Conservation (phyloP, 345 rosid genomes). For the Raphanus sativus region DNA sequence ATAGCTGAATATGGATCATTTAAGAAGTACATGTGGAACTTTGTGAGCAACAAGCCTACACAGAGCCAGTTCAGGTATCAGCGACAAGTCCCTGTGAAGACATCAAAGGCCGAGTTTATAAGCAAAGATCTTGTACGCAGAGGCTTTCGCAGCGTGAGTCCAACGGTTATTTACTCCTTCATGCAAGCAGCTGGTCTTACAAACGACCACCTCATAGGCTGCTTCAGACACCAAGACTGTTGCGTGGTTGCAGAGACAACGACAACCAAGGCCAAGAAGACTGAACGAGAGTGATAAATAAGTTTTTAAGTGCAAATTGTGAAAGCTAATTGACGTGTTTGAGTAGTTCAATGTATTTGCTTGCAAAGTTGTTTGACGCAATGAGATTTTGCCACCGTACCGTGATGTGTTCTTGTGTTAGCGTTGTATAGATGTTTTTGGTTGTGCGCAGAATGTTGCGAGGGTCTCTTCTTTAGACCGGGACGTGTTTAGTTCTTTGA, state of each 20-base stretch:
- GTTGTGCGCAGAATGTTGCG: no score
- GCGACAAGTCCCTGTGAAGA: slow-evolving; percentile 82
- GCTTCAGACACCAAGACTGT: slow-evolving; percentile 89
- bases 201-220: slow-evolving; percentile 79
- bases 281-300: slow-evolving; percentile 26
- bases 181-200: slow-evolving; percentile 89
- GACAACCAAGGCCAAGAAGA: slow-evolving; percentile 29
- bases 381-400: slow-evolving; percentile 3
- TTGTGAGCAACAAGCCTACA: slow-evolving; percentile 77
- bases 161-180: slow-evolving; percentile 82
- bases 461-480: slow-evolving; percentile 1
- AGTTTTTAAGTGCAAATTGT: background rate
- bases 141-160: slow-evolving; percentile 88
- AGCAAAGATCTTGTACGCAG: slow-evolving; percentile 96
- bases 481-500: background rate
- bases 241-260: slow-evolving; percentile 43
- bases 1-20: slow-evolving; percentile 80
- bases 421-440: slow-evolving; percentile 16
- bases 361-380: slow-evolving; percentile 1
- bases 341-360: slow-evolving; percentile 27
- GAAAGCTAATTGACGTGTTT: slow-evolving; percentile 17
- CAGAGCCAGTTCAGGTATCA: slow-evolving; percentile 76
- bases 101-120: slow-evolving; percentile 85
- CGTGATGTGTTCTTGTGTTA: background rate
- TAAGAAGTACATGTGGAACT: slow-evolving; percentile 88